phyloP scores from a whole-genome alignment of 768 basidiomycete species.

The Coprinellus aureogranulatus region DNA sequence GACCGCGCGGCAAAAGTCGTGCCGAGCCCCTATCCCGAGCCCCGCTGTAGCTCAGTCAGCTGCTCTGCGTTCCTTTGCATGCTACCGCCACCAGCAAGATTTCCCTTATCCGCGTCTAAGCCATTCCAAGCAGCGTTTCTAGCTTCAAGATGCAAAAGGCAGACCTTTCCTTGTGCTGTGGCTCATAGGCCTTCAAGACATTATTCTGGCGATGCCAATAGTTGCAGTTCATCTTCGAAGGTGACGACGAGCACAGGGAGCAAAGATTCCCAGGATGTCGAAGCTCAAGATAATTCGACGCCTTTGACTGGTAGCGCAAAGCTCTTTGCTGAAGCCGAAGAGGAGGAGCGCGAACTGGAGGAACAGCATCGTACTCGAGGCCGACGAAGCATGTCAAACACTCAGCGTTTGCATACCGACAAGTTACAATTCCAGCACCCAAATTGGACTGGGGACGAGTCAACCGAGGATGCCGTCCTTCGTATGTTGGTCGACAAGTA shows the following conservation, averaged over 20 bases:
- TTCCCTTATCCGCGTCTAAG: neutral
- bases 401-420: constrained; percentile 17
- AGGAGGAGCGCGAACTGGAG: neutral
- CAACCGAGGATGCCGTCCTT: constrained; percentile 63
- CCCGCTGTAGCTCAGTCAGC: neutral
- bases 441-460: constrained; percentile 81
- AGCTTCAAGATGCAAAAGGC: neutral
- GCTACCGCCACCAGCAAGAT: constrained; percentile 7
- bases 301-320: constrained; percentile 3
- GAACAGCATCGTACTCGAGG: neutral
- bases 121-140: neutral
- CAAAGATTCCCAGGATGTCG: constrained; percentile 8
- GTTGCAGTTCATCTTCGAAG: neutral
- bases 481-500: constrained; percentile 88
- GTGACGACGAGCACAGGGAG: neutral
- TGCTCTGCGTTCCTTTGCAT: neutral
- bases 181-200: too few relatives aligned
- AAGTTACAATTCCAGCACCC: constrained; percentile 41
- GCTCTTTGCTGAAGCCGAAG: neutral
- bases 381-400: neutral
- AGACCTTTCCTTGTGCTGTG: too few relatives aligned
- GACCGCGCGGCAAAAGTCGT: neutral
- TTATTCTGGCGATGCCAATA: too few relatives aligned
- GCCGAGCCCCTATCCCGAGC: too few relatives aligned
- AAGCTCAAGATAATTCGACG: too few relatives aligned